Conservation (phyloP, 768 basidiomycete genomes). For the Mycena maculata region DNA sequence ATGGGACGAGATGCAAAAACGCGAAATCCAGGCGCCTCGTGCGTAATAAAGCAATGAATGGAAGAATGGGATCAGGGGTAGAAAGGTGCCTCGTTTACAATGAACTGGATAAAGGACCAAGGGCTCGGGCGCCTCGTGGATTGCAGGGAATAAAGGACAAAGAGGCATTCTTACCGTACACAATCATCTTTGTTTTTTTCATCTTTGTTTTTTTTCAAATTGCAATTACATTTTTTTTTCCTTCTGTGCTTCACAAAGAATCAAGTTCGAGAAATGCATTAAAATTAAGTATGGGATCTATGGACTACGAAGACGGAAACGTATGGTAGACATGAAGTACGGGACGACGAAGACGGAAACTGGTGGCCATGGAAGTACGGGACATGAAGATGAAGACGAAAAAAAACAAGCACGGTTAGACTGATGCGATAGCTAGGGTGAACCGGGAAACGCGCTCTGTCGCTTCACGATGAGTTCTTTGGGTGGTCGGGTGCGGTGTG, state of each 20-base stretch:
- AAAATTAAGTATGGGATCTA: not conserved
- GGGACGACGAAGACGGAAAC: no score
- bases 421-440: not conserved
- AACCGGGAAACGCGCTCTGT: slow-evolving; percentile 1
- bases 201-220: no score
- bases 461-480: slow-evolving; percentile 5
- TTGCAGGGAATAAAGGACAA: not conserved
- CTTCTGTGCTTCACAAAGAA: not conserved
- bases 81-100: not conserved
- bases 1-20: not conserved
- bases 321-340: no score
- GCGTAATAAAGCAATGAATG: no score
- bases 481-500: slow-evolving; percentile 1
- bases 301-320: not conserved
- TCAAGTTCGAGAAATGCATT: not conserved
- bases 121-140: not conserved
- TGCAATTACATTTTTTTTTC: not conserved
- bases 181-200: slow-evolving; percentile 3
- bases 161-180: not conserved
- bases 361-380: not conserved
- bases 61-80: not conserved
- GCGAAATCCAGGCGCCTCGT: not conserved
- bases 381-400: not conserved
- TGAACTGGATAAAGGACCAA: not conserved
- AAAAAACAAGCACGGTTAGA: not conserved